Evolutionary conservation across 1,139 yeast genomes (phyloP).

Genomic region (Meyerozyma sp.): DNA sequence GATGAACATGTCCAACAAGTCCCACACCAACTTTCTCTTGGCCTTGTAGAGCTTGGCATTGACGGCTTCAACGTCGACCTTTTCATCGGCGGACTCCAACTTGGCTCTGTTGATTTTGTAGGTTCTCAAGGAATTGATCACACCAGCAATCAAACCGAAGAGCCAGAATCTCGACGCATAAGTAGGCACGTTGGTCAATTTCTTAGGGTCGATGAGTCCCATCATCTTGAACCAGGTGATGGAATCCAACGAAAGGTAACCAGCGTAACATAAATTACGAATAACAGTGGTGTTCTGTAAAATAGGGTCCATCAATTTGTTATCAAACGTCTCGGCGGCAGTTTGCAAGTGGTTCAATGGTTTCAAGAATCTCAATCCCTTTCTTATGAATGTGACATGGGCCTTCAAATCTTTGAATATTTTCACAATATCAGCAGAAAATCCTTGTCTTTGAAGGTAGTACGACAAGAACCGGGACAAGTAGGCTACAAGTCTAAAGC

Average conservation of each 20-base stretch:
- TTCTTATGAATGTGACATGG: conserved; percentile 68
- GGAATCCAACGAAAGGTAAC: conserved; percentile 71
- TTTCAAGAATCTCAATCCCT: conserved; percentile 80
- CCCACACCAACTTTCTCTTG: conserved; percentile 71
- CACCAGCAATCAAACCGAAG: conserved; percentile 60
- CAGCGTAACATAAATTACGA: conserved; percentile 70
- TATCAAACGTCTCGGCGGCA: conserved; percentile 64
- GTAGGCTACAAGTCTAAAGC: conserved; percentile 77
- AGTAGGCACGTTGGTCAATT: conserved; percentile 30
- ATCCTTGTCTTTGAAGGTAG: conserved; percentile 60
- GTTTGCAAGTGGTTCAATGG: conserved; percentile 71
- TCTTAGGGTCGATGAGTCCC: conserved; percentile 33
- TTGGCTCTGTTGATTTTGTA: conserved; percentile 22
- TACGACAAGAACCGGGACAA: conserved; percentile 67
- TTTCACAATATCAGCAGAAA: conserved; percentile 43
- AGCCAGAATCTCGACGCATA: conserved; percentile 73
- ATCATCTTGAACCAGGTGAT: conserved; percentile 62
- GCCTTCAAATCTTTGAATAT: conserved; percentile 49
- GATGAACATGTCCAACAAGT: conserved; percentile 67
- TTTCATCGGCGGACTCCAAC: conserved; percentile 23
- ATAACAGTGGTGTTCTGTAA: conserved; percentile 54
- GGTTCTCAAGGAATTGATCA: conserved; percentile 51
- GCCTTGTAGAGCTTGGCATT: conserved; percentile 36
- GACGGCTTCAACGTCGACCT: conserved; percentile 25
- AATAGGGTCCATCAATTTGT: conserved; percentile 65